Evolutionary conservation across 2,329 filamentous ascomycete species (phyloP).

Genomic region (Akanthomyces lecanii): DNA sequence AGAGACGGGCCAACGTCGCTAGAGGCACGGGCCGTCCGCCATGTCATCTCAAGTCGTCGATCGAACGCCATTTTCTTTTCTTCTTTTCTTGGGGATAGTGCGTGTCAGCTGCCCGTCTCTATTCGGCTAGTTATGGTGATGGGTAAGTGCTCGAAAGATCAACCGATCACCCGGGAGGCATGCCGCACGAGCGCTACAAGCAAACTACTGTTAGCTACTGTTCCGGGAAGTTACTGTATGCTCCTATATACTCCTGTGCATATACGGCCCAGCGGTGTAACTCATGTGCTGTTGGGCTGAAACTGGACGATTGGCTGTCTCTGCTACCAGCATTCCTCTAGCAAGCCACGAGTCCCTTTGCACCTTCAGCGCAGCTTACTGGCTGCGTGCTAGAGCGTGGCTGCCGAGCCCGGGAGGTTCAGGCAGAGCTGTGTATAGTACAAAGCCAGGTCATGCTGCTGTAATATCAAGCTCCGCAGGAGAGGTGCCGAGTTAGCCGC

Average conservation of each 20-base stretch:
- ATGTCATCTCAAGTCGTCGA: neutral
- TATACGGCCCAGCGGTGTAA: neutral
- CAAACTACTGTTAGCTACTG: too few relatives aligned
- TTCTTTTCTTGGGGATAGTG: too few relatives aligned
- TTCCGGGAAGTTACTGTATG: neutral
- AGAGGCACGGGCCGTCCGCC: neutral
- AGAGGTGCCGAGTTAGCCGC: constrained; percentile 3
- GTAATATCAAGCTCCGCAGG: neutral
- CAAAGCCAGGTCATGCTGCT: neutral
- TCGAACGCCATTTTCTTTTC: neutral
- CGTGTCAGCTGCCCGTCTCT: neutral
- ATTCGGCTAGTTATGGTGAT: neutral
- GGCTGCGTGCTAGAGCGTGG: neutral
- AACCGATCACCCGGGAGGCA: neutral
- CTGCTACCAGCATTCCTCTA: neutral
- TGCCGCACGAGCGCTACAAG: neutral
- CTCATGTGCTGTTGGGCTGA: neutral
- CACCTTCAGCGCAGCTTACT: neutral
- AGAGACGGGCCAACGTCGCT: neutral
- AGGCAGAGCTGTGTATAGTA: neutral
- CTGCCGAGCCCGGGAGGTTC: neutral
- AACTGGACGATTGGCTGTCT: neutral
- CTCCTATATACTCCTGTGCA: neutral
- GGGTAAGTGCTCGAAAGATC: neutral
- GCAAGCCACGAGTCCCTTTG: neutral